Base-by-base conservation (phyloP, 2,329 filamentous ascomycete genomes). In the Trichoderma guizhouense region DNA sequence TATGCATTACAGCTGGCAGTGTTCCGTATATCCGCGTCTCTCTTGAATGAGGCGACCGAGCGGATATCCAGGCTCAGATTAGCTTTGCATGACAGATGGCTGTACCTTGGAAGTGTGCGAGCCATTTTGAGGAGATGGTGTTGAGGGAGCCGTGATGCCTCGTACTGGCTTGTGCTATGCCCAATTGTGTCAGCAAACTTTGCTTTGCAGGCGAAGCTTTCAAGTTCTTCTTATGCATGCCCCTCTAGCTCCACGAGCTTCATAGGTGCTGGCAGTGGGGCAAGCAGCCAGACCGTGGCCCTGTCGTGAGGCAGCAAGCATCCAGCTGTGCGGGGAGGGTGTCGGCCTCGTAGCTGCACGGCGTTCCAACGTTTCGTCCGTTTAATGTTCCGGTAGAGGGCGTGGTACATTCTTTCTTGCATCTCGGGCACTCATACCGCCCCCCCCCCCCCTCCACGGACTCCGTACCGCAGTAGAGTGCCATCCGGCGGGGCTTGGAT, bases 171-270 rank as follows among this genome's bases (percentile, higher is more conserved):
- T 11, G 53, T 68, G 55, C 66, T 53, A 24, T 62, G 11, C 57
- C 57, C n/a, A 53, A 26, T 21, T 61, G 67, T 53, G 55, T n/a
- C 58, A 53, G 39, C 39, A 62, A 69, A 18, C 36, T 69, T 51
- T 26, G 57, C 57, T 62, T 15, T 32, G 67, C 57, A 53, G 57
- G 28, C 11, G 57, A 62, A 69, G 57, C 57, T 53, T 43, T 34
- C 43, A 26, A 36, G 3, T 26, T 28, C n/a, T 61, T 24, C 39
- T 43, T 58, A 58, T 69, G 55, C 67, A 53, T 69, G 67, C 67
- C 57, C 66, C 66, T 69, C 66, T 51, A 47, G 26, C 55, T 69
- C 67, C 18, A 53, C 67, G 67, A 69, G 39, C 39, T 53, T 36
- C 28, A 9, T 53, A 30, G 30, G 57, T 53, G 57, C 67, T 69